Base-by-base conservation (phyloP, 306 rosid genomes). In the Cicer chorassanicum region DNA sequence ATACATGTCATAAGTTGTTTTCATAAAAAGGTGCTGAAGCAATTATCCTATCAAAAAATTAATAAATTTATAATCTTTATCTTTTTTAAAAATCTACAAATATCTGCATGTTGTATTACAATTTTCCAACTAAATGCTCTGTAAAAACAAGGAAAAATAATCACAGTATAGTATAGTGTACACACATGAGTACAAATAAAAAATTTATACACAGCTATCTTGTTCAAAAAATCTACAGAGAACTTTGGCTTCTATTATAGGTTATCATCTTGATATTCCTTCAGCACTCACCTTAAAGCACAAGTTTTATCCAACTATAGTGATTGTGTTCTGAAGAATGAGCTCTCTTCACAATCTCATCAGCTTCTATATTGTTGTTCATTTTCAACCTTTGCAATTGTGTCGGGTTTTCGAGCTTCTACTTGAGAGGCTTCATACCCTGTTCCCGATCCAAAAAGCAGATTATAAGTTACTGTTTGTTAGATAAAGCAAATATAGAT, bases 391-490 rank as follows among this genome's bases (percentile, higher is more conserved):
- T 49, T 42, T 2, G 9, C 16, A 60, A 13, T 60, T 7, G 6
- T 5, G 43, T 60, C 42, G 21, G 19, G 43, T 34, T 60, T 60
- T 13, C 1, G 6, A 43, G 67, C 9, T 76, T 78, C 86, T 87
- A 87, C 80, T 83, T 85, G 55, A 87, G 89, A 72, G 91, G 86
- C 84, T 87, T 85, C 91, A 85, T 78, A 72, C 89, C 91, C 89
- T 87, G 84, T 53, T 78, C 43, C 73, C 12, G 66, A 9, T 54
- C 76, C 46, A 38, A 8, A 65, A 82, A 55, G 74, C 19, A 64
- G 76, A 78, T 69, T 74, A 8, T 14, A 7, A 60, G 45, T 77
- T 73, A 70, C 41, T 45, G n/a, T 61, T 59, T 6, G 80, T 60
- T 66, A 54, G 72, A 71, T 72, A 59, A 59, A 70, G 66, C 6